Percentiles rank a stretch among this genome's conserved stretches.
Evolutionary conservation across 2,329 filamentous ascomycete genomes (phyloP).

Genomic region (Cordyceps tenuipes): DNA sequence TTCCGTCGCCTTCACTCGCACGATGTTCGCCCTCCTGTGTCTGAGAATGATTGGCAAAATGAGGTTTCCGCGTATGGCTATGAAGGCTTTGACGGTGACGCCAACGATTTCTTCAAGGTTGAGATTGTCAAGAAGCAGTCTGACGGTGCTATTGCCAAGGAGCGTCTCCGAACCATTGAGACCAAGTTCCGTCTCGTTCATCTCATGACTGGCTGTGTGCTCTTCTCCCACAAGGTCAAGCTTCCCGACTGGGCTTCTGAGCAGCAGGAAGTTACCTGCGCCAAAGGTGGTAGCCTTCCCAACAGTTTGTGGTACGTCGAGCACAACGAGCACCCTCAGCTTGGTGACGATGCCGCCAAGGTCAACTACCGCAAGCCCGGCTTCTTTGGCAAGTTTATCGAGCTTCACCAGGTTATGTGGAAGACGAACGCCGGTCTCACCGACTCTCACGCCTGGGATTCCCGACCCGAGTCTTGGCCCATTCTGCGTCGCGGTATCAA

Average conservation of each 20-base stretch:
- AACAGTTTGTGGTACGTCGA: constrained; percentile 98
- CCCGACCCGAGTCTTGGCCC: constrained; percentile 87
- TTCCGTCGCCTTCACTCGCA: constrained; percentile 91
- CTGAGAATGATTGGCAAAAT: constrained; percentile 88
- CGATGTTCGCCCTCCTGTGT: constrained; percentile 79
- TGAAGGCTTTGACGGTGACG: constrained; percentile 92
- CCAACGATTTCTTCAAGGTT: constrained; percentile 89
- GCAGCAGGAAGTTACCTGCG: constrained; percentile 98
- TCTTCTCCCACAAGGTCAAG: constrained; percentile 99
- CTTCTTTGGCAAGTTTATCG: constrained; percentile 97
- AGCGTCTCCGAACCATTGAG: constrained; percentile 84
- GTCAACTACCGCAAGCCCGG: constrained; percentile 93
- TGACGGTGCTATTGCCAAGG: constrained; percentile 67
- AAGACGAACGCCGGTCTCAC: constrained; percentile 92
- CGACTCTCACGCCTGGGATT: constrained; percentile 97
- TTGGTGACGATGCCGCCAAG: constrained; percentile 71
- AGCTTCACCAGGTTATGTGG: constrained; percentile 98
- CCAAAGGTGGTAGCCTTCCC: constrained; percentile 79
- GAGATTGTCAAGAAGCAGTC: constrained; percentile 93
- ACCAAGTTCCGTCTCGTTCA: constrained; percentile 95
- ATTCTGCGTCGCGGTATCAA: constrained; percentile 91
- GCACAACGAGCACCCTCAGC: constrained; percentile 73
- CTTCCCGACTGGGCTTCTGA: constrained; percentile 96
- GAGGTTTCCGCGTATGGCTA: constrained; percentile 97
- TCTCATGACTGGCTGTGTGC: constrained; percentile 88